phyloP scores from a whole-genome alignment of 2,329 filamentous ascomycete genomes.

The Ophiostoma tasmaniense region DNA sequence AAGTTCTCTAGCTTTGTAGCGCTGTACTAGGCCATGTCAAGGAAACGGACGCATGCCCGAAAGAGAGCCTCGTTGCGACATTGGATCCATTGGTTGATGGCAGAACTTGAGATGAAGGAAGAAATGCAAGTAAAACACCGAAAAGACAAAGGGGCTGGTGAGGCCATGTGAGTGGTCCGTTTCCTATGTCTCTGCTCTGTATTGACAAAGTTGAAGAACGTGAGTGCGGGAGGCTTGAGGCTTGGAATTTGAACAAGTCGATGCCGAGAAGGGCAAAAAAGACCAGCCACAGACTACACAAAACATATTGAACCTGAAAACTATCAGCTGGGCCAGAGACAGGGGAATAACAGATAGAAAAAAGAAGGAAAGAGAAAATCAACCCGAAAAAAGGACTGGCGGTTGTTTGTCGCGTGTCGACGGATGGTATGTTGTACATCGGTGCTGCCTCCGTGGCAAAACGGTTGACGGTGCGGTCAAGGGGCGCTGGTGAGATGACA shows the following conservation, averaged over 20 bases:
- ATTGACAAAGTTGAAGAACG: background rate
- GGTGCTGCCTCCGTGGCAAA: conserved; percentile 1
- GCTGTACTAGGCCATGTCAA: background rate
- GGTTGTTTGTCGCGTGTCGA: background rate
- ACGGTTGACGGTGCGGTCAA: background rate
- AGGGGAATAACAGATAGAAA: background rate
- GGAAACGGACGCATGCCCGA: conserved; percentile 1
- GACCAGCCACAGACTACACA: background rate
- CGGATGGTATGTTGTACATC: background rate
- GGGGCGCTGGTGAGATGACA: background rate
- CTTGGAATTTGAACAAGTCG: background rate
- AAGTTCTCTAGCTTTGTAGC: background rate
- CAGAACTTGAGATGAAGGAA: background rate
- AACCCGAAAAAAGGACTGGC: background rate
- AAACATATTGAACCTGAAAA: too few species aligned
- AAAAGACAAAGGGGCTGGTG: background rate
- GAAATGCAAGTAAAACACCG: background rate
- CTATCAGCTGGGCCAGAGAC: too few species aligned
- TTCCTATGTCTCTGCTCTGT: background rate
- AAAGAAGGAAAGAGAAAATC: background rate
- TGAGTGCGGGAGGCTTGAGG: background rate
- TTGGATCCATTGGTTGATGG: background rate
- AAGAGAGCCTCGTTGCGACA: background rate
- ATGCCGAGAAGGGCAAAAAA: background rate
- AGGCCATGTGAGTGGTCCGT: background rate